A percentile compares a stretch with the other conserved stretches of the same genome.
Evolutionary conservation across 352 stramenopile genomes (phyloP).

Genomic region (Phytophthora capsici): DNA sequence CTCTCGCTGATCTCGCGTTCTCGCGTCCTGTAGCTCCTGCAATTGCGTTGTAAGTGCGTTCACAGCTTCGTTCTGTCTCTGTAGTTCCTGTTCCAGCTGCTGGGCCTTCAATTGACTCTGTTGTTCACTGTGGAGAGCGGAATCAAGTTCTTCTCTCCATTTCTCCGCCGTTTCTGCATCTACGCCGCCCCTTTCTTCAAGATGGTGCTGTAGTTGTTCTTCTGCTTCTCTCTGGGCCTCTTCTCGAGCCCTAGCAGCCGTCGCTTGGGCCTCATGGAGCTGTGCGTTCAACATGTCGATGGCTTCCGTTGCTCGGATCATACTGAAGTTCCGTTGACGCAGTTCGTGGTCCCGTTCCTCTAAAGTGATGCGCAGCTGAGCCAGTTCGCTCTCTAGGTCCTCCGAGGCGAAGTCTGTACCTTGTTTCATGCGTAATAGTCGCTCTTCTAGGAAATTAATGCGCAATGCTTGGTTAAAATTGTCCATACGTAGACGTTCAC

Average conservation of each 20-base stretch:
- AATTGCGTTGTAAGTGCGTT: slow-evolving; percentile 31
- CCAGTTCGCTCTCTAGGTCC: slow-evolving; percentile 66
- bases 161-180: slow-evolving; percentile 47
- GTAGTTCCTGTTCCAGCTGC: slow-evolving; percentile 50
- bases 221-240: slow-evolving; percentile 37
- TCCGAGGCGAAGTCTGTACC: slow-evolving; percentile 65
- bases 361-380: slow-evolving; percentile 59
- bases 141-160: slow-evolving; percentile 47
- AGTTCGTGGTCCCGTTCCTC: slow-evolving; percentile 74
- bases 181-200: slow-evolving; percentile 32
- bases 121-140: slow-evolving; percentile 42
- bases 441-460: slow-evolving; percentile 72
- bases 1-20: slow-evolving; percentile 37
- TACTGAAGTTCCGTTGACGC: slow-evolving; percentile 58
- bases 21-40: slow-evolving; percentile 45
- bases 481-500: slow-evolving; percentile 68
- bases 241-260: slow-evolving; percentile 31
- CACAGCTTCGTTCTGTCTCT: slow-evolving; percentile 38
- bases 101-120: slow-evolving; percentile 30
- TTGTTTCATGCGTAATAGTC: slow-evolving; percentile 66
- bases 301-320: slow-evolving; percentile 63
- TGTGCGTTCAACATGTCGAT: slow-evolving; percentile 64
- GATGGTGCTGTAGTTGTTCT: slow-evolving; percentile 39
- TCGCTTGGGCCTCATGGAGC: slow-evolving; percentile 38
- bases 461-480: slow-evolving; percentile 80